Evolutionary conservation across 2,329 filamentous ascomycete species (phyloP).

Genomic region (Microdochium nivale): DNA sequence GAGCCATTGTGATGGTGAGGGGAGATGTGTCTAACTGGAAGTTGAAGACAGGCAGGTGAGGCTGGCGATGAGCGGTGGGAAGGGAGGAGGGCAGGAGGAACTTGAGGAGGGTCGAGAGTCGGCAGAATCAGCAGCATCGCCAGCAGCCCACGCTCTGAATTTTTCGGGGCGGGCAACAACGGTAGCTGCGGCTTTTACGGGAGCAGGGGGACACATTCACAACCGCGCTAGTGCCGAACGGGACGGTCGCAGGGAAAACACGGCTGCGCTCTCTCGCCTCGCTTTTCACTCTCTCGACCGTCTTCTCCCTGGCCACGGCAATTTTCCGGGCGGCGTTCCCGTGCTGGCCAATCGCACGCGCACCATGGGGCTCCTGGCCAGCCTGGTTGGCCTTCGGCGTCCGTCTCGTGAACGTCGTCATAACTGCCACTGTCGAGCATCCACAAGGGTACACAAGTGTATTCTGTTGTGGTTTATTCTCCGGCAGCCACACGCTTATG

Average conservation of each 20-base stretch:
- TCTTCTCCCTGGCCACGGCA: background rate
- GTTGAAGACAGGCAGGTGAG: background rate
- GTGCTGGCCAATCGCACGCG: background rate
- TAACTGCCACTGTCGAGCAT: background rate
- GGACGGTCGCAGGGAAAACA: background rate
- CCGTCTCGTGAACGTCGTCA: background rate
- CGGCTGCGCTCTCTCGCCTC: background rate
- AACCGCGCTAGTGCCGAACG: background rate
- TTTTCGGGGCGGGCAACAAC: background rate
- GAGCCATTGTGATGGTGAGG: slow-evolving; percentile 1
- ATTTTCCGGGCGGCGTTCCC: background rate
- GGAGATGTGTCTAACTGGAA: background rate
- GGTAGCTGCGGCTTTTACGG: background rate
- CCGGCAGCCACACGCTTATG: too few species aligned
- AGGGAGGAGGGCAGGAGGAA: background rate
- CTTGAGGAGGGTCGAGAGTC: background rate
- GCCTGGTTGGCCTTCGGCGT: background rate
- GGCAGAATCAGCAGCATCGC: background rate
- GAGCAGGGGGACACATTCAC: background rate
- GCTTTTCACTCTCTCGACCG: background rate
- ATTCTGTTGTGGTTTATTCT: too few species aligned
- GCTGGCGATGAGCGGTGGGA: background rate
- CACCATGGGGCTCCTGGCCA: background rate
- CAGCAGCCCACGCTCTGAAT: background rate
- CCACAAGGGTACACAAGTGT: too few species aligned